These are phyloP conservation scores for Volvox reticuliferus DNA, from an alignment of 139 green algal species.

Conservation along the genomic window DNA sequence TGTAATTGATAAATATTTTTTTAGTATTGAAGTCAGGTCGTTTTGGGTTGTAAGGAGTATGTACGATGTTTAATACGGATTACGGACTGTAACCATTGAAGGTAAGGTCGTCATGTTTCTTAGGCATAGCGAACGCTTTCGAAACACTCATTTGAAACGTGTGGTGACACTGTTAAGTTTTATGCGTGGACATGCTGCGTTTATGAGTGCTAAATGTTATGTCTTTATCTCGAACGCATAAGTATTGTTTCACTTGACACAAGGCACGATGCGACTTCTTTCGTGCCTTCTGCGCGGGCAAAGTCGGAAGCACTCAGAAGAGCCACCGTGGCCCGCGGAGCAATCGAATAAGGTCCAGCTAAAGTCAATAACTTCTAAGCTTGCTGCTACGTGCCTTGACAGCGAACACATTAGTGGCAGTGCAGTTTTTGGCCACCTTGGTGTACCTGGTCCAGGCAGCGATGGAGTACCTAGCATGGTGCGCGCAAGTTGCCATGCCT, in stretches of 20 bases:
- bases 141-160: too few species aligned
- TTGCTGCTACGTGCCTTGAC: not conserved
- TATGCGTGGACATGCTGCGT: too few species aligned
- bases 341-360: not conserved
- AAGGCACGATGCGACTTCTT: not conserved
- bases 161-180: too few species aligned
- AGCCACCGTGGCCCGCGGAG: not conserved
- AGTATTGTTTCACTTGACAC: not conserved
- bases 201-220: not conserved
- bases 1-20: too few species aligned
- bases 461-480: not conserved
- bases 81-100: too few species aligned
- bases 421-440: not conserved
- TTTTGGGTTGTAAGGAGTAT: too few species aligned
- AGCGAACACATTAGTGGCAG: not conserved
- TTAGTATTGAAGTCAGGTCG: too few species aligned
- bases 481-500: not conserved
- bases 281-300: not conserved
- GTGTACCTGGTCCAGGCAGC: not conserved
- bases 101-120: too few species aligned
- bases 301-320: not conserved
- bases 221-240: not conserved
- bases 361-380: not conserved
- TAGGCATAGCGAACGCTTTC: too few species aligned
- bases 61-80: too few species aligned